These are phyloP conservation scores for Sabuloglossum arenarium DNA, from an alignment of 495 filamentous ascomycete species.

Conservation along the genomic window DNA sequence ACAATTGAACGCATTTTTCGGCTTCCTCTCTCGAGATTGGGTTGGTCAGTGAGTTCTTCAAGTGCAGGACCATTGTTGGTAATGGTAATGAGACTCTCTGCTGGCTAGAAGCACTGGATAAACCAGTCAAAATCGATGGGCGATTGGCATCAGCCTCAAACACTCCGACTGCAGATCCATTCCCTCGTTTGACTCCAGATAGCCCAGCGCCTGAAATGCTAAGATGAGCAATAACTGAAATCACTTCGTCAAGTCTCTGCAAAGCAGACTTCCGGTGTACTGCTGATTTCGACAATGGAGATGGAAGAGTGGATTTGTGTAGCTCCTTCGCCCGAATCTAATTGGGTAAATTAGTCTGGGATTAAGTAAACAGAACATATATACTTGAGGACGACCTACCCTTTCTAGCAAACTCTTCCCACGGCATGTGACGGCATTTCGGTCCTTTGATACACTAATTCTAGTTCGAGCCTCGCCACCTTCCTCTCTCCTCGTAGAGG, in stretches of 20 bases:
- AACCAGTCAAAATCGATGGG: background rate
- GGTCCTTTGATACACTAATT: constrained; percentile 21
- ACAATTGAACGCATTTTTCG: constrained; percentile 28
- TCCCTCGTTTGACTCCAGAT: background rate
- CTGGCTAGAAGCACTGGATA: background rate
- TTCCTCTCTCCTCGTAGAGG: constrained; percentile 12
- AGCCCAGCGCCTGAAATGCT: background rate
- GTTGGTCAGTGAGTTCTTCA: constrained; percentile 38
- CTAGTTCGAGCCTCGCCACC: constrained; percentile 10
- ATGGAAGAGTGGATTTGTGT: constrained; percentile 20
- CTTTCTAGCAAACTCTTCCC: constrained; percentile 2
- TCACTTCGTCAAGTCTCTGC: constrained; percentile 37
- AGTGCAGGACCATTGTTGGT: constrained; percentile 31
- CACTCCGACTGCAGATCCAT: background rate
- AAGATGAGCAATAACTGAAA: constrained; percentile 36
- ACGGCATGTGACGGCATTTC: constrained; percentile 8
- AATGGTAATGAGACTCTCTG: constrained; percentile 35
- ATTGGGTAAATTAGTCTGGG: constrained; percentile 3
- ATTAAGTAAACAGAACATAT: background rate
- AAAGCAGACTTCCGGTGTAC: constrained; percentile 34
- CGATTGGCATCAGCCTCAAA: background rate
- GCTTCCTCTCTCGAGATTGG: constrained; percentile 40
- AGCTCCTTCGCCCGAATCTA: constrained; percentile 35
- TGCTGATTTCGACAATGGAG: constrained; percentile 23
- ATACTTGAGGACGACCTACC: background rate